A percentile compares a stretch with the other conserved stretches of the same genome.
phyloP scores from a whole-genome alignment of 2,329 filamentous ascomycete genomes.

The Neospermospora avenae region DNA sequence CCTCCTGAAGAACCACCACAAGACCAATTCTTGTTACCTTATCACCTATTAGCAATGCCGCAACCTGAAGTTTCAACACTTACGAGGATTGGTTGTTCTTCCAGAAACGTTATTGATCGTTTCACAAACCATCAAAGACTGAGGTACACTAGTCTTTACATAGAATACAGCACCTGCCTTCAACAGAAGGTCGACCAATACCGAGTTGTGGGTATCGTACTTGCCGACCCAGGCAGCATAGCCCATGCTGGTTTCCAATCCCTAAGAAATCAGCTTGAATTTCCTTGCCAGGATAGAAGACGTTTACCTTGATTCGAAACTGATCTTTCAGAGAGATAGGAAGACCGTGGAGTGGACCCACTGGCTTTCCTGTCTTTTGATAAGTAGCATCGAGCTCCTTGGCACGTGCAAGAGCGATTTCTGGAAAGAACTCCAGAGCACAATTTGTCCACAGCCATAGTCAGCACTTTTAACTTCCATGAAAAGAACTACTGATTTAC shows the following conservation, averaged over 20 bases:
- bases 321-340: constrained; percentile 21
- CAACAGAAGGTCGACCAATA: constrained; percentile 35
- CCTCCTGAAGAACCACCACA: constrained; percentile 34
- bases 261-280: constrained; percentile 33
- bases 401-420: constrained; percentile 5
- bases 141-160: constrained; percentile 84
- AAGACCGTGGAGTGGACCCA: constrained; percentile 22
- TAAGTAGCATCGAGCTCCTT: constrained; percentile 8
- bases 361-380: constrained; percentile 24
- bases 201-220: constrained; percentile 25
- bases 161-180: constrained; percentile 75
- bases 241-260: constrained; percentile 46
- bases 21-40: constrained; percentile 27
- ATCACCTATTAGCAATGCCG: background rate
- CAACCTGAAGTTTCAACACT: background rate
- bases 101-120: constrained; percentile 43
- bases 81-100: constrained; percentile 39
- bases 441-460: background rate
- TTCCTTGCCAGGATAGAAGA: background rate
- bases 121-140: constrained; percentile 35
- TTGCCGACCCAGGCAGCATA: constrained; percentile 59
- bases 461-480: background rate
- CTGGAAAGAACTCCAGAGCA: constrained; percentile 10
- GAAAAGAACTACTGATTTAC: background rate
- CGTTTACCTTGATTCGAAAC: constrained; percentile 43